phyloP scores from a whole-genome alignment of 352 stramenopile genomes.

The Globisporangium paroecandrum region DNA sequence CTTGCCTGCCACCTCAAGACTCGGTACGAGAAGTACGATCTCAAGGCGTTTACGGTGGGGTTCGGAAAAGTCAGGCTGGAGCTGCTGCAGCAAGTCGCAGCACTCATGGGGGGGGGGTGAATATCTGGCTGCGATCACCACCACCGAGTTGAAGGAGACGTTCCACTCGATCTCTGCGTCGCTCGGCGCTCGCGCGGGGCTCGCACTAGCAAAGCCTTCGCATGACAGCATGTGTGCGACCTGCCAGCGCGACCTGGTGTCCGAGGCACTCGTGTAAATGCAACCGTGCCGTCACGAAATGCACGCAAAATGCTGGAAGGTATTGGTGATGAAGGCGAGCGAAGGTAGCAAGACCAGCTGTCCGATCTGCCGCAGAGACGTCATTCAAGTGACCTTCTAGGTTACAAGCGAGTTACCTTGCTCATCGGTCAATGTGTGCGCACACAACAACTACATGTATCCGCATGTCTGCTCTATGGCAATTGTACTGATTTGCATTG shows the following conservation, averaged over 20 bases:
- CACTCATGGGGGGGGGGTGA: neutral
- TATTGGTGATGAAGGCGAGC: constrained; percentile 23
- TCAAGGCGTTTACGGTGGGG: neutral
- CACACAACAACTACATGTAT: too few species aligned
- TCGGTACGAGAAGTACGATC: neutral
- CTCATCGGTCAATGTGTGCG: too few species aligned
- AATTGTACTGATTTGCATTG: too few species aligned
- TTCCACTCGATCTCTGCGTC: neutral
- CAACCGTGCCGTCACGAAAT: constrained; percentile 44
- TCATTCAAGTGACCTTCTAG: neutral
- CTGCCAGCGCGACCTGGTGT: constrained; percentile 49
- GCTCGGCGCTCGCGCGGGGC: neutral
- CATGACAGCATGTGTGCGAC: constrained; percentile 40
- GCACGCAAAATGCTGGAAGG: constrained; percentile 36
- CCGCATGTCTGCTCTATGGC: too few species aligned
- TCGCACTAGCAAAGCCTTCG: neutral
- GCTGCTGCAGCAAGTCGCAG: neutral
- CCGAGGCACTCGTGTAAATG: constrained; percentile 38
- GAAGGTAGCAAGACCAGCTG: neutral
- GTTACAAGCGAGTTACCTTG: too few species aligned
- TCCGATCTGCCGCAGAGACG: constrained; percentile 2
- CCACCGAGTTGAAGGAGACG: constrained; percentile 1
- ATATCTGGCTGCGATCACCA: neutral
- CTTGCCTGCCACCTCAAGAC: neutral
- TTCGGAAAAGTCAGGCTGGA: neutral